These are phyloP conservation scores for Pythium myriotylum DNA, from an alignment of 352 stramenopile species.

Conservation along the genomic window DNA sequence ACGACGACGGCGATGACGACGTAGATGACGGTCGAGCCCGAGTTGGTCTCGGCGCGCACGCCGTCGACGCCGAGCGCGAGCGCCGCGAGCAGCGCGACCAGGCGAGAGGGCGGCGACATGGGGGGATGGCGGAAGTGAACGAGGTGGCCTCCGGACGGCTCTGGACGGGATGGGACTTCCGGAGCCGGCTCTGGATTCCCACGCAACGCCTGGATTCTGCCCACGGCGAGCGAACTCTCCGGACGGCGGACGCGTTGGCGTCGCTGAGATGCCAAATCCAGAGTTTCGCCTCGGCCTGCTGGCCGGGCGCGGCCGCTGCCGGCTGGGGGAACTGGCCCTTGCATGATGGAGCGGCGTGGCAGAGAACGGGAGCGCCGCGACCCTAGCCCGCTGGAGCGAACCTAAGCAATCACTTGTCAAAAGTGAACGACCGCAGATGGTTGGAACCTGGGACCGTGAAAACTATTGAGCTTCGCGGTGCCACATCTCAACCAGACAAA, in stretches of 20 bases:
- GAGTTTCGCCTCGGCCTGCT: background rate
- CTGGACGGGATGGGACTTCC: background rate
- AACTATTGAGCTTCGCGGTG: background rate
- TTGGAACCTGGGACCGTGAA: background rate
- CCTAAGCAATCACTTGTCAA: background rate
- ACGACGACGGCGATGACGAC: conserved; percentile 59
- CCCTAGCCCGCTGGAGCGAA: conserved; percentile 1
- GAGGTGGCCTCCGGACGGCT: no score
- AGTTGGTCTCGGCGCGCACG: conserved; percentile 22
- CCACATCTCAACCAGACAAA: no score
- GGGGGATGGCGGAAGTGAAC: no score
- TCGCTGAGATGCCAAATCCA: conserved; percentile 29
- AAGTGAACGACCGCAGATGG: background rate
- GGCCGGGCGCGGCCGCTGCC: background rate
- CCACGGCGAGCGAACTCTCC: no score
- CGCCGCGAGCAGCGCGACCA: conserved; percentile 18
- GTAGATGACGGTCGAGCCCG: conserved; percentile 50
- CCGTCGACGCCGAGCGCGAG: conserved; percentile 10
- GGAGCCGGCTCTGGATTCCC: no score
- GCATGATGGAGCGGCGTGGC: background rate
- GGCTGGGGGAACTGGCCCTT: conserved; percentile 17
- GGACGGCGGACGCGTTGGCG: no score
- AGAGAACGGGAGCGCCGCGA: background rate
- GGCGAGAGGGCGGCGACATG: conserved; percentile 5
- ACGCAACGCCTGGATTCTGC: no score